Evolutionary conservation across 228 moss, liverwort and hornwort genomes (phyloP), one percentile per base, ranked within the genome.

Genomic region (Sphagnum fallax): DNA sequence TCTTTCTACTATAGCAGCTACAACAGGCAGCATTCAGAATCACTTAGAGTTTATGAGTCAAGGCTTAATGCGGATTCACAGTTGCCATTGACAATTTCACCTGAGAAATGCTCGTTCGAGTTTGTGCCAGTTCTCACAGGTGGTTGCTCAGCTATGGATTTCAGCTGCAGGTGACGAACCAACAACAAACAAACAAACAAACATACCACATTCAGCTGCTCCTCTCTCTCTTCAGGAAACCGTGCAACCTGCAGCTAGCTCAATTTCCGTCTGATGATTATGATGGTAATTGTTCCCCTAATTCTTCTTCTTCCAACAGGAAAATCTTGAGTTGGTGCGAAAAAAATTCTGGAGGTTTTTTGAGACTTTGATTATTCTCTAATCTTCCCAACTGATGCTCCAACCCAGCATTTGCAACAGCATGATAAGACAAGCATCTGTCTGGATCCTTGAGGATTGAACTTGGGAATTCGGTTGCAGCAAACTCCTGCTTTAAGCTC

Each of bases 111-210:
- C 50, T 79, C 70, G 11, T 72, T 79, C 67, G 72, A 77, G 72
- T 85, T 76, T 14, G 70, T 76, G 52, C 65, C 72, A 49, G 61
- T 81, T 64, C 52, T 73, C 53, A 73, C 65, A 51, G 51, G 67
- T 6, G 75, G 75, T 5, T 74, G 61, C 11, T 49, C 71, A 6
- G 66, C 83, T 16, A 67, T 63, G 32, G 32, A 32, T 32, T 32
- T 32, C 32, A 32, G 2, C 32, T 32, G 32, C 32, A 32, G 32
- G 32, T 32, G 32, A 32, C 1, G 32, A 32, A 32, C 32, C 32
- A 32, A 32, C 32, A 32, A 32, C 60, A 66, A 65, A 55, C 52
- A 62, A 16, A 16, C 16, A 16, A 13, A 77, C 64, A 55, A 68
- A 67, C 8, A 53, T 6, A 47, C 55, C 52, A 9, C 5, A 13